Evolutionary conservation across 2,329 filamentous ascomycete genomes (phyloP).

Genomic region (Stromatinia cepivora): DNA sequence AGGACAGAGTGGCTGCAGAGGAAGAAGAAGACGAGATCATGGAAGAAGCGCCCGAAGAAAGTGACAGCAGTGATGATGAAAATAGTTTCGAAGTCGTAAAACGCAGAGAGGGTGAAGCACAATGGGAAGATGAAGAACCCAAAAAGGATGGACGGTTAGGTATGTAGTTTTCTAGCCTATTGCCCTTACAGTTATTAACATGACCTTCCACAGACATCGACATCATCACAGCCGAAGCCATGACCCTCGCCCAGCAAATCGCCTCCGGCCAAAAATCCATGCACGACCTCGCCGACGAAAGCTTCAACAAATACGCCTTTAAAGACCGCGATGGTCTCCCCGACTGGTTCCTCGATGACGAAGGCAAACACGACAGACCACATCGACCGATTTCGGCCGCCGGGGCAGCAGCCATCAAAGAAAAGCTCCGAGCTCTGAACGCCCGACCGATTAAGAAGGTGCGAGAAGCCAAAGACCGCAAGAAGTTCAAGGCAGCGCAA

Average conservation of each 20-base stretch:
- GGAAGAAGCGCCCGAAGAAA: slow-evolving; percentile 28
- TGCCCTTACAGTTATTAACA: slow-evolving; percentile 29
- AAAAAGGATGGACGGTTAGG: slow-evolving; percentile 63
- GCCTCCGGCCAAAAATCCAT: slow-evolving; percentile 81
- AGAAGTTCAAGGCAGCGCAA: slow-evolving; percentile 94
- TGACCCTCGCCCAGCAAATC: slow-evolving; percentile 92
- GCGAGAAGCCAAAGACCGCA: slow-evolving; percentile 89
- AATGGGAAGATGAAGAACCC: slow-evolving; percentile 68
- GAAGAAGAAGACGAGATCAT: slow-evolving; percentile 39
- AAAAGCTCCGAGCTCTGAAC: slow-evolving; percentile 89
- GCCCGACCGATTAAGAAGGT: slow-evolving; percentile 99
- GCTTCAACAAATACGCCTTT: slow-evolving; percentile 90
- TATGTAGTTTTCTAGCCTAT: slow-evolving; percentile 38
- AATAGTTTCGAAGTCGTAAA: slow-evolving; percentile 65
- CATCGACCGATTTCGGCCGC: slow-evolving; percentile 91
- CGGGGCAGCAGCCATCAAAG: slow-evolving; percentile 87
- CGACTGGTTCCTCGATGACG: slow-evolving; percentile 98
- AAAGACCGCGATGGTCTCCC: slow-evolving; percentile 89
- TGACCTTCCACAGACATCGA: slow-evolving; percentile 69
- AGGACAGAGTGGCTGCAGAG: slow-evolving; percentile 28
- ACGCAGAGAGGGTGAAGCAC: slow-evolving; percentile 47
- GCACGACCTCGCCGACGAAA: slow-evolving; percentile 81
- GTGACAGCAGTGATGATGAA: slow-evolving; percentile 42
- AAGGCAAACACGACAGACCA: slow-evolving; percentile 76
- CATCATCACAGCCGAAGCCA: slow-evolving; percentile 98